phyloP scores from a whole-genome alignment of 192 early-diverging fungal genomes.

The Piromyces sp. region DNA sequence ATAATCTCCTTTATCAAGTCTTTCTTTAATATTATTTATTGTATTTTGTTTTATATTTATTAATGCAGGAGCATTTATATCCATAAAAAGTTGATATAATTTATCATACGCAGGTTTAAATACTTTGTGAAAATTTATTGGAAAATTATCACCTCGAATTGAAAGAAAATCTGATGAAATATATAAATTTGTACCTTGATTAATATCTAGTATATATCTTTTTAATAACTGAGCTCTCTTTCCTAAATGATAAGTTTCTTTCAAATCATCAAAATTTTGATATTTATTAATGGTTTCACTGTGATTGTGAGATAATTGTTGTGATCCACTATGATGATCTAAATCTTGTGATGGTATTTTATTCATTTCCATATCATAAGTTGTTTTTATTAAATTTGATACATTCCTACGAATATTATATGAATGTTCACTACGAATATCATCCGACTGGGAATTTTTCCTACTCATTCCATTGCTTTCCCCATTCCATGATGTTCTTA shows the following conservation, averaged over 20 bases:
- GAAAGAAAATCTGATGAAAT: background rate
- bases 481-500: background rate
- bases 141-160: background rate
- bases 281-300: background rate
- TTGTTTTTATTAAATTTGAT: background rate
- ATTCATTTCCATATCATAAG: no score
- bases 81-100: background rate
- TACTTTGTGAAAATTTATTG: background rate
- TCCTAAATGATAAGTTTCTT: background rate
- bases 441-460: background rate
- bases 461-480: background rate
- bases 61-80: background rate
- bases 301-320: background rate
- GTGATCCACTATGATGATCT: no score
- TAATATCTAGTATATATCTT: background rate
- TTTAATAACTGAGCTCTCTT: background rate
- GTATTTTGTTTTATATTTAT: background rate
- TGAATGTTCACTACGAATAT: background rate
- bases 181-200: background rate
- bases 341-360: no score
- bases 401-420: background rate
- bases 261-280: background rate
- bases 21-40: background rate
- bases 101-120: background rate
- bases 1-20: background rate